phyloP scores from a whole-genome alignment of 2,329 filamentous ascomycete genomes.

The Fusarium transvaalense region DNA sequence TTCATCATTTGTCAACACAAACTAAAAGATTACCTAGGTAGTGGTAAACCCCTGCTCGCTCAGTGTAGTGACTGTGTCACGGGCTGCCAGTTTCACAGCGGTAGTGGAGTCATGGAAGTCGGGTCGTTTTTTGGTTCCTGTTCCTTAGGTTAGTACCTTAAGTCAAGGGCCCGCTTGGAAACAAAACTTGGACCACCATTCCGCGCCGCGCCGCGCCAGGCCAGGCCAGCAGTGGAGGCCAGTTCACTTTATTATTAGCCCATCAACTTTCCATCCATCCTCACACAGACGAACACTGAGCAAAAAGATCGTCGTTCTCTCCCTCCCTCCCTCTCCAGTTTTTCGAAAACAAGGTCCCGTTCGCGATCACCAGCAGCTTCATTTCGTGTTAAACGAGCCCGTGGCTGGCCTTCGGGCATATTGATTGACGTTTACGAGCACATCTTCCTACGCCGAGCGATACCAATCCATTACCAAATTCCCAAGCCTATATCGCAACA shows the following conservation, averaged over 20 bases:
- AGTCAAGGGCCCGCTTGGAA: slow-evolving; percentile 34
- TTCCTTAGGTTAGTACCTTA: background rate
- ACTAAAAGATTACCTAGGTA: background rate
- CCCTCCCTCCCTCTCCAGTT: slow-evolving; percentile 35
- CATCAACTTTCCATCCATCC: slow-evolving; percentile 22
- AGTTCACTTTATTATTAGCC: slow-evolving; percentile 27
- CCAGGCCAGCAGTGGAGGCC: slow-evolving; percentile 10
- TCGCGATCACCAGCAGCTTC: slow-evolving; percentile 13
- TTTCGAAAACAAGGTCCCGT: slow-evolving; percentile 23
- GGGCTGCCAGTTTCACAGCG: slow-evolving; percentile 17
- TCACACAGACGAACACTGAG: slow-evolving; percentile 23
- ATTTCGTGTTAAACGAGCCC: slow-evolving; percentile 38
- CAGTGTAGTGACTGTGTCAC: slow-evolving; percentile 15
- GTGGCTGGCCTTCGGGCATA: slow-evolving; percentile 45
- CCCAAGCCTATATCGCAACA: slow-evolving; percentile 24
- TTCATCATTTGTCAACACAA: slow-evolving; percentile 13
- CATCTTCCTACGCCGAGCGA: slow-evolving; percentile 15
- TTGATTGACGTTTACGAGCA: slow-evolving; percentile 16
- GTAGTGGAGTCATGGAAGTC: slow-evolving; percentile 34
- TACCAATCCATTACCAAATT: slow-evolving; percentile 24
- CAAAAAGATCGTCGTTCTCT: slow-evolving; percentile 37
- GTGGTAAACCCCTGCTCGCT: slow-evolving; percentile 10
- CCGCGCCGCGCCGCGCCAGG: slow-evolving; percentile 9
- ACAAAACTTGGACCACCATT: slow-evolving; percentile 45
- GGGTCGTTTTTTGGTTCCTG: slow-evolving; percentile 22